Evolutionary conservation across 169 alveolate species (phyloP).

Genomic region (Eimeria sp.): DNA sequence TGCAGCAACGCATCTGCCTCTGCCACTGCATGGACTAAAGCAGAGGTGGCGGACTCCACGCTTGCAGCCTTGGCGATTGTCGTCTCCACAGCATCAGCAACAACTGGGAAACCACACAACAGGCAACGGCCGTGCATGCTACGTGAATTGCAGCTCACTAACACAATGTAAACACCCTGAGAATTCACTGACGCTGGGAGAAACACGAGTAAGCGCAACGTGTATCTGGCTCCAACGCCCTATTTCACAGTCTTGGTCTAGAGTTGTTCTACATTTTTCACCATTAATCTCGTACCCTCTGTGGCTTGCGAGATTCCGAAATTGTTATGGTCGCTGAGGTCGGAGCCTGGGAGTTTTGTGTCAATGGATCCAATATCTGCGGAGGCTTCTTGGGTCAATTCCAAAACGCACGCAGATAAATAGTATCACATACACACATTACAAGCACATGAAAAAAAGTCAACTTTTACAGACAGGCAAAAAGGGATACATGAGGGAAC

Average conservation of each 20-base stretch:
- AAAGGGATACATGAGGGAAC: neutral
- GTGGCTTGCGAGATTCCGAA: constrained; percentile 9
- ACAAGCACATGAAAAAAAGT: neutral
- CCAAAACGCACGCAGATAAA: neutral
- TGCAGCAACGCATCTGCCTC: constrained; percentile 70
- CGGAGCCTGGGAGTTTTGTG: constrained; percentile 41
- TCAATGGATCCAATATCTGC: constrained; percentile 13
- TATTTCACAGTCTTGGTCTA: neutral
- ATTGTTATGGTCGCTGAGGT: constrained; percentile 33
- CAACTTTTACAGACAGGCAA: neutral
- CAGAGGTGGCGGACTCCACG: constrained; percentile 30
- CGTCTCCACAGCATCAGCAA: neutral
- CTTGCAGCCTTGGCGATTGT: neutral
- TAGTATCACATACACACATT: neutral
- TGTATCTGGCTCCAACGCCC: neutral
- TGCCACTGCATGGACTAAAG: constrained; percentile 62
- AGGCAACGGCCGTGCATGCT: neutral
- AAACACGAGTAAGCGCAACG: neutral
- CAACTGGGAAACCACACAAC: neutral
- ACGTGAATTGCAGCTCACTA: neutral
- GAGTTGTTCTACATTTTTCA: neutral
- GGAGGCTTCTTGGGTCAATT: neutral
- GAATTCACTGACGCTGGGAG: neutral
- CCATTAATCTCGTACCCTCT: neutral
- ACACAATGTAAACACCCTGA: neutral